phyloP scores from a whole-genome alignment of 1,139 yeast species.

The Geotrichum klebahnii region DNA sequence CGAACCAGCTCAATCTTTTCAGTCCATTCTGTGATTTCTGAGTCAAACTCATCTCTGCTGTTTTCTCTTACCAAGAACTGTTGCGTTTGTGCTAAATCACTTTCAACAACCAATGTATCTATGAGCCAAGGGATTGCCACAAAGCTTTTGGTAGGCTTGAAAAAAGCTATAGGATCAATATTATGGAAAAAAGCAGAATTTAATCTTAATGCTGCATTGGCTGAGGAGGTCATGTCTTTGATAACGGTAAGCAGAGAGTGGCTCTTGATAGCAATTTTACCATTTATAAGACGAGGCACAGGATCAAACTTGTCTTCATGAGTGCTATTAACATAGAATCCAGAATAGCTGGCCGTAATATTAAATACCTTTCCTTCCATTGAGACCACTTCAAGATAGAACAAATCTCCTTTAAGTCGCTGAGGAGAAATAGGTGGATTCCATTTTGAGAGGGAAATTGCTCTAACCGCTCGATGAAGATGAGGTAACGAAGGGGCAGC shows the following conservation, averaged over 20 bases:
- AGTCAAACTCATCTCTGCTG: slow-evolving; percentile 11
- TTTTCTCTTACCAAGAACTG: slow-evolving; percentile 42
- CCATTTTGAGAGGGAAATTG: slow-evolving; percentile 64
- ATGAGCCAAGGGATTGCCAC: slow-evolving; percentile 77
- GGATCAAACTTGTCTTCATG: slow-evolving; percentile 71
- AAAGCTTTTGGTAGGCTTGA: slow-evolving; percentile 59
- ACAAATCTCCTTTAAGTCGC: slow-evolving; percentile 69
- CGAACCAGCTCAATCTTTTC: slow-evolving; percentile 81
- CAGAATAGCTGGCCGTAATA: slow-evolving; percentile 72
- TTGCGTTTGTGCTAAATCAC: slow-evolving; percentile 46
- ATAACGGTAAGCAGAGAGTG: slow-evolving; percentile 54
- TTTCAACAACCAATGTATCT: slow-evolving; percentile 24
- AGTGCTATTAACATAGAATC: slow-evolving; percentile 72
- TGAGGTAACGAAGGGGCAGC: slow-evolving; percentile 5
- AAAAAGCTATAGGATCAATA: slow-evolving; percentile 52
- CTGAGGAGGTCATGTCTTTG: slow-evolving; percentile 52
- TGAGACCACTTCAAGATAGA: slow-evolving; percentile 70
- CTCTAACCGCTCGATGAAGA: slow-evolving; percentile 14
- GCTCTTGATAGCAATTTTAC: slow-evolving; percentile 38
- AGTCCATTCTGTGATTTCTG: slow-evolving; percentile 62
- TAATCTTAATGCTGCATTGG: slow-evolving; percentile 43
- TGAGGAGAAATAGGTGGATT: slow-evolving; percentile 70
- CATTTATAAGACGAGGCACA: slow-evolving; percentile 42
- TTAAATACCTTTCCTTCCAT: slow-evolving; percentile 75
- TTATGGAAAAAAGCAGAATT: slow-evolving; percentile 46